Conservation (phyloP, 768 basidiomycete genomes). For the Pholiota molesta region DNA sequence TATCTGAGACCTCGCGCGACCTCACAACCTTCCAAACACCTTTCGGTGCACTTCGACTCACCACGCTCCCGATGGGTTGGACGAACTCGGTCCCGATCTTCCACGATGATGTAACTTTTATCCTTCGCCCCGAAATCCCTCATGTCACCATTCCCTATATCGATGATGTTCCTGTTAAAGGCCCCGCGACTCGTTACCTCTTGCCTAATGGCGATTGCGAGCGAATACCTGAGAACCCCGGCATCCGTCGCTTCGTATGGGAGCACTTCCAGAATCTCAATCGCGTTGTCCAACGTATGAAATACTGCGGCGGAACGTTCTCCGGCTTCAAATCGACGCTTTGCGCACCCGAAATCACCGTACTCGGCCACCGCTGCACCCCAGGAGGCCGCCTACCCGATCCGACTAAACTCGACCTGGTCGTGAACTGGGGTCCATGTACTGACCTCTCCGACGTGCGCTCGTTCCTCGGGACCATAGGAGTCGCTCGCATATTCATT, state of each 20-base stretch:
- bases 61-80: slow-evolving; percentile 39
- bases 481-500: slow-evolving; percentile 32
- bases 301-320: too few species aligned
- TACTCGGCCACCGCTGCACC: too few species aligned
- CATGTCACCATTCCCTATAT: slow-evolving; percentile 32
- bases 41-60: slow-evolving; percentile 29
- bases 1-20: slow-evolving; percentile 31
- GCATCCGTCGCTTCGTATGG: too few species aligned
- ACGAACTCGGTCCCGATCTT: slow-evolving; percentile 18
- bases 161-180: slow-evolving; percentile 40
- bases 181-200: slow-evolving; percentile 34
- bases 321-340: too few species aligned
- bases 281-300: too few species aligned
- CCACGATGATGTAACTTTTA: slow-evolving; percentile 13
- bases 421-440: slow-evolving; percentile 30
- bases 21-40: slow-evolving; percentile 45
- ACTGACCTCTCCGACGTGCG: too few species aligned
- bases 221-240: too few species aligned
- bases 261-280: too few species aligned
- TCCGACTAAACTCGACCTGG: slow-evolving; percentile 22
- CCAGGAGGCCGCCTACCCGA: slow-evolving; percentile 23
- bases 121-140: too few species aligned
- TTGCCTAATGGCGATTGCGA: slow-evolving; percentile 24
- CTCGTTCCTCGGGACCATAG: slow-evolving; percentile 34
- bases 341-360: too few species aligned